phyloP scores from a whole-genome alignment of 108 stramenopile species.

The Pseudonitzschia pungens region DNA sequence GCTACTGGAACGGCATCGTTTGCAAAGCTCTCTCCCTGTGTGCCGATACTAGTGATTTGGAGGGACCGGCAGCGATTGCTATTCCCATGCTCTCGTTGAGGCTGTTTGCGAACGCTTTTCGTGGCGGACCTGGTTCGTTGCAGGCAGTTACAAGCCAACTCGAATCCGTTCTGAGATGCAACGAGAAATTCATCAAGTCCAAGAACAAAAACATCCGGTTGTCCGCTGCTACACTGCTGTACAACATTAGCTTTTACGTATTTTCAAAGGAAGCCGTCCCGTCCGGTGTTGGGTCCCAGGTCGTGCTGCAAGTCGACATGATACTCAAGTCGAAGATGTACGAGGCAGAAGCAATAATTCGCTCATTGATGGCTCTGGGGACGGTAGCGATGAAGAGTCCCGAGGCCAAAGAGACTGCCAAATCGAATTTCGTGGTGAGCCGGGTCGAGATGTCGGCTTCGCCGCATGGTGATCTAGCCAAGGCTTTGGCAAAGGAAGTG shows the following conservation, averaged over 20 bases:
- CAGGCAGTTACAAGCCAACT: slow-evolving; percentile 44
- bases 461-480: slow-evolving; percentile 60
- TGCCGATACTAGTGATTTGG: slow-evolving; percentile 26
- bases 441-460: slow-evolving; percentile 65
- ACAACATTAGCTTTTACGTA: slow-evolving; percentile 69
- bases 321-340: slow-evolving; percentile 55
- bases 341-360: slow-evolving; percentile 65
- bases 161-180: slow-evolving; percentile 50
- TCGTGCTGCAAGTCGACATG: slow-evolving; percentile 43
- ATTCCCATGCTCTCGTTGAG: slow-evolving; percentile 84
- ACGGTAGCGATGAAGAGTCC: slow-evolving; percentile 54
- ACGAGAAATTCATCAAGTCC: slow-evolving; percentile 46
- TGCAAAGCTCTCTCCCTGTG: slow-evolving; percentile 22
- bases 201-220: slow-evolving; percentile 81
- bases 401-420: slow-evolving; percentile 57
- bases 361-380: slow-evolving; percentile 69
- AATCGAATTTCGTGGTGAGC: slow-evolving; percentile 51
- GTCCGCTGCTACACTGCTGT: slow-evolving; percentile 71
- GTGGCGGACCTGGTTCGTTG: slow-evolving; percentile 70
- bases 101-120: slow-evolving; percentile 73
- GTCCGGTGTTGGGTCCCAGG: slow-evolving; percentile 31
- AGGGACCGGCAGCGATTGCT: slow-evolving; percentile 65
- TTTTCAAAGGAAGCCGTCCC: slow-evolving; percentile 21
- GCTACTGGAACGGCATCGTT: slow-evolving; percentile 54
- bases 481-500: slow-evolving; percentile 68